A percentile compares a stretch with the other conserved stretches of the same genome.
Evolutionary conservation across 306 rosid genomes (phyloP).

Genomic region (Senna tora): DNA sequence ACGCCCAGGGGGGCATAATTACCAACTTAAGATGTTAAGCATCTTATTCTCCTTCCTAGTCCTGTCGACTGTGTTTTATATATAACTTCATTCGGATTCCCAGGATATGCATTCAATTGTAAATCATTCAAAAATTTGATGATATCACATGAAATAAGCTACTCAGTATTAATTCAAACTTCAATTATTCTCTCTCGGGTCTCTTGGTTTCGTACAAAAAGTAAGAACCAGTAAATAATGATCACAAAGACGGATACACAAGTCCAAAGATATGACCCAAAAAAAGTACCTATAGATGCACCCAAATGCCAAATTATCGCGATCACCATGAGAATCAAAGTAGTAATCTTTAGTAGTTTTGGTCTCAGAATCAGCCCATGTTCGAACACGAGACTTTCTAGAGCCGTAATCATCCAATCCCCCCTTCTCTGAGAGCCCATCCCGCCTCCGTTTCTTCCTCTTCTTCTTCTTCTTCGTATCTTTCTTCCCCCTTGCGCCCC

Average conservation of each 20-base stretch:
- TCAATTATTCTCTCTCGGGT: not conserved
- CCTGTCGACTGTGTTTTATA: not conserved
- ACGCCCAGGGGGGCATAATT: conserved; percentile 9
- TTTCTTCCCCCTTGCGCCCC: conserved; percentile 31
- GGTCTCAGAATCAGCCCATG: conserved; percentile 71
- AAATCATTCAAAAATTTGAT: conserved; percentile 4
- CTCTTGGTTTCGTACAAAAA: not conserved
- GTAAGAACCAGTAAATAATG: not conserved
- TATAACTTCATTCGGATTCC: not conserved
- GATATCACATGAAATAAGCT: not conserved
- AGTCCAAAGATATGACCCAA: not conserved
- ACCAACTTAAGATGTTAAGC: not conserved
- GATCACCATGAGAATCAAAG: conserved; percentile 82
- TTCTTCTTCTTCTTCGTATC: conserved; percentile 32
- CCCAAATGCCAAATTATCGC: conserved; percentile 79
- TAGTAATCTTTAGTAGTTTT: conserved; percentile 67
- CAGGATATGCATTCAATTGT: not conserved
- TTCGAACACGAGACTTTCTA: conserved; percentile 72
- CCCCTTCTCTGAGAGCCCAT: conserved; percentile 47
- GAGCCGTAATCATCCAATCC: conserved; percentile 54
- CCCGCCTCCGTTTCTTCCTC: conserved; percentile 64
- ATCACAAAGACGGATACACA: not conserved
- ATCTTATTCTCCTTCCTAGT: not conserved
- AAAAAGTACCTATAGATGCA: conserved; percentile 63
- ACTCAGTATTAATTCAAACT: conserved; percentile 1